Conservation (phyloP, 371 early-diverging fungal genomes). For the Syncephalastrum racemosum region DNA sequence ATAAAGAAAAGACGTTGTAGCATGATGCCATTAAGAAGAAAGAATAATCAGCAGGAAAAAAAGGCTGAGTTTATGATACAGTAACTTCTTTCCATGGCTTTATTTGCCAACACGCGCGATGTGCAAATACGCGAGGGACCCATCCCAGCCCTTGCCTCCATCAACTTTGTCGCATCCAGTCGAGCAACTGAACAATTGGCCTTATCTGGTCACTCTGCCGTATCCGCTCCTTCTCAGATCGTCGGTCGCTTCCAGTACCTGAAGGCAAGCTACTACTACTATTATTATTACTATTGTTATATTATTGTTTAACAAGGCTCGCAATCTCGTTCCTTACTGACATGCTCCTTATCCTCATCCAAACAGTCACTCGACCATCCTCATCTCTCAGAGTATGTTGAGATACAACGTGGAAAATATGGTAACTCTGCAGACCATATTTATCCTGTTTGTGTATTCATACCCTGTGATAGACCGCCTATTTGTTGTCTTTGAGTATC, state of each 20-base stretch:
- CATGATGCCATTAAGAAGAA: background rate
- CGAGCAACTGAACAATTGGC: slow-evolving; percentile 40
- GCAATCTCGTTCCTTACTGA: background rate
- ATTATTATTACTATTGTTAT: background rate
- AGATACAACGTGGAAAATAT: slow-evolving; percentile 61
- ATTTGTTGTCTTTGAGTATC: slow-evolving; percentile 61
- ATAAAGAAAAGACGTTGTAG: slow-evolving; percentile 2
- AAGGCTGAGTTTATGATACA: background rate
- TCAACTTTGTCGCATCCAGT: slow-evolving; percentile 46
- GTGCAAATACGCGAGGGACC: slow-evolving; percentile 20
- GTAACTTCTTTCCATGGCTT: slow-evolving; percentile 25
- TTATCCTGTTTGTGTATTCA: background rate
- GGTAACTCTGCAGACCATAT: slow-evolving; percentile 29
- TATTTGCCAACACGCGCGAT: slow-evolving; percentile 40
- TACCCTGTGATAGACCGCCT: slow-evolving; percentile 45
- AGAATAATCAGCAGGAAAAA: background rate
- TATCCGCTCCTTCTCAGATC: slow-evolving; percentile 59
- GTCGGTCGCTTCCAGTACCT: slow-evolving; percentile 59
- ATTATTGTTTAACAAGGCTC: no score
- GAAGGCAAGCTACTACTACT: slow-evolving; percentile 35
- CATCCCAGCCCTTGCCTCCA: slow-evolving; percentile 37
- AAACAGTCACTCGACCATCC: slow-evolving; percentile 54
- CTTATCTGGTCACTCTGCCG: slow-evolving; percentile 46
- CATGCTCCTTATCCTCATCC: background rate
- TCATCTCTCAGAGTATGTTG: slow-evolving; percentile 59